These are phyloP conservation scores for Microcyclosporella mali DNA, from an alignment of 2,329 filamentous ascomycete genomes.

Conservation along the genomic window DNA sequence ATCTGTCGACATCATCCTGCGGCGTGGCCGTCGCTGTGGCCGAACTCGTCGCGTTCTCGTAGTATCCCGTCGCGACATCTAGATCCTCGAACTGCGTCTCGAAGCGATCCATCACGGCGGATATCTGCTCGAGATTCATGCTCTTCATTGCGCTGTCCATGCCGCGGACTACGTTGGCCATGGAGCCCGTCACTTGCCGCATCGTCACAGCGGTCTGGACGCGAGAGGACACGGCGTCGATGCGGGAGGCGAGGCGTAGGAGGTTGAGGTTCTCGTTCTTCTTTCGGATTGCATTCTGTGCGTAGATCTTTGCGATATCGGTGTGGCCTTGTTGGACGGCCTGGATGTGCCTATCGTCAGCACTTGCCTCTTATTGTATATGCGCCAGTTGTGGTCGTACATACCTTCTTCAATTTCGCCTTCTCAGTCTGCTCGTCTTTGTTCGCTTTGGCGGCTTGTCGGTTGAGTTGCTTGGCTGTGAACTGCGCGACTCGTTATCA, in stretches of 20 bases:
- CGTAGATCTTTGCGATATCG: conserved; percentile 59
- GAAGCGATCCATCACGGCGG: conserved; percentile 60
- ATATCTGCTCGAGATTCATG: conserved; percentile 61
- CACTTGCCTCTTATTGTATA: neutral
- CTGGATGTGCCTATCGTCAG: conserved; percentile 27
- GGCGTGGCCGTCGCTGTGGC: conserved; percentile 68
- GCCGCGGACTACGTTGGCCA: conserved; percentile 57
- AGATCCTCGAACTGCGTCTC: conserved; percentile 52
- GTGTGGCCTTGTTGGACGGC: conserved; percentile 53
- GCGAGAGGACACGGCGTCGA: conserved; percentile 54
- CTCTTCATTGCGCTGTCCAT: conserved; percentile 59
- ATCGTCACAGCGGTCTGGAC: conserved; percentile 61
- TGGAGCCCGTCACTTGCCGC: conserved; percentile 54
- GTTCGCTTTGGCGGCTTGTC: conserved; percentile 55
- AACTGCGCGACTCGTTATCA: conserved; percentile 39
- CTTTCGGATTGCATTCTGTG: conserved; percentile 58
- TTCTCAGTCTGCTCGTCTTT: conserved; percentile 58
- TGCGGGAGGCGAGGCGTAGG: conserved; percentile 50
- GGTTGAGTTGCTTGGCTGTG: conserved; percentile 57
- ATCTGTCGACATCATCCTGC: conserved; percentile 78
- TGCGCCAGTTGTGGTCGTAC: neutral
- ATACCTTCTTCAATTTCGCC: conserved; percentile 55
- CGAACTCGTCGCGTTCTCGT: conserved; percentile 76
- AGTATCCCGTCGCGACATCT: conserved; percentile 57
- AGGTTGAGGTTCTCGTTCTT: conserved; percentile 58